phyloP scores from a whole-genome alignment of 139 green algal genomes.

The Parachlorella kessleri region DNA sequence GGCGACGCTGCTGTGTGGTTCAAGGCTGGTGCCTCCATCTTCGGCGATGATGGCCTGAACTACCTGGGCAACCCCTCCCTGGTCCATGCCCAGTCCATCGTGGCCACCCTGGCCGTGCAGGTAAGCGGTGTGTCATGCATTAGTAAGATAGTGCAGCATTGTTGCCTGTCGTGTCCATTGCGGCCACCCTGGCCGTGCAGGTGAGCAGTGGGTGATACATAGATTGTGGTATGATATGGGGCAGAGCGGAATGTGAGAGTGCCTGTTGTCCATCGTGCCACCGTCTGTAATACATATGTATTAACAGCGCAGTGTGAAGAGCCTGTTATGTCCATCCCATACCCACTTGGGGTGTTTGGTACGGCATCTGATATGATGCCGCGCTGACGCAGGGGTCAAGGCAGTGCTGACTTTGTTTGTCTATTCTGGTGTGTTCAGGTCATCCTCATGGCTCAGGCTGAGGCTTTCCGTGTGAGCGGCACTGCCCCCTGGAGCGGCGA shows the following conservation, averaged over 20 bases:
- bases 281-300: background rate
- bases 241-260: background rate
- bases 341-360: background rate
- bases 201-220: background rate
- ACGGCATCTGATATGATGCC: background rate
- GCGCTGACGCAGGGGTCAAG: background rate
- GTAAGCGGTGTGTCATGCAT: no score
- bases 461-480: conserved; percentile 80
- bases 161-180: conserved; percentile 91
- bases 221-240: background rate
- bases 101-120: conserved; percentile 87
- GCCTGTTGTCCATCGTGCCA: conserved; percentile 56
- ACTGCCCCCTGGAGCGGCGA: conserved; percentile 43
- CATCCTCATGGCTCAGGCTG: conserved; percentile 49
- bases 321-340: no score
- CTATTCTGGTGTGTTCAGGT: no score
- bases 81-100: conserved; percentile 91
- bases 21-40: conserved; percentile 96
- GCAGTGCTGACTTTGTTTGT: no score
- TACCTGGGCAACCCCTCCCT: conserved; percentile 83
- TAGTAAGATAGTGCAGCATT: conserved; percentile 73
- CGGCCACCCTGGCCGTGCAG: conserved; percentile 79
- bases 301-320: no score
- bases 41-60: conserved; percentile 81
- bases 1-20: conserved; percentile 85